Conservation (phyloP, 2,329 filamentous ascomycete genomes). For the Emergomyces africanus region DNA sequence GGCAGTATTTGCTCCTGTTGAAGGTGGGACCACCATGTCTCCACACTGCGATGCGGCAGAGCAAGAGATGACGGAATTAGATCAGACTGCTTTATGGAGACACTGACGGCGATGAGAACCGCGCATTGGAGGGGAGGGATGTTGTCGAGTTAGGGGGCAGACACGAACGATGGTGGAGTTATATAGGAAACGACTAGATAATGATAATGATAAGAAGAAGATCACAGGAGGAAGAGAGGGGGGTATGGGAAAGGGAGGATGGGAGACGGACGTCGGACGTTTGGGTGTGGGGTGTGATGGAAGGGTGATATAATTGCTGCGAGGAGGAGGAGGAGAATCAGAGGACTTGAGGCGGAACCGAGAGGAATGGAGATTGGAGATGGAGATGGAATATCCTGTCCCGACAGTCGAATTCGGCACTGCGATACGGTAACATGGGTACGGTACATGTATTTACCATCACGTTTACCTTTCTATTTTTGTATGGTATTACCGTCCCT, state of each 20-base stretch:
- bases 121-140: constrained; percentile 3
- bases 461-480: not conserved
- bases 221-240: not conserved
- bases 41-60: not conserved
- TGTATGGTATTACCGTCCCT: not conserved
- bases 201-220: not conserved
- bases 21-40: constrained; percentile 36
- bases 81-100: not conserved
- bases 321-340: not conserved
- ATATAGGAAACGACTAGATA: not conserved
- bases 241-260: not conserved
- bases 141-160: constrained; percentile 10
- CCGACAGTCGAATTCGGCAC: not conserved
- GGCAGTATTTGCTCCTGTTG: constrained; percentile 21
- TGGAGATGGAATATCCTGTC: not conserved
- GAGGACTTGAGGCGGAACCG: not conserved
- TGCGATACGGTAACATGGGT: not conserved
- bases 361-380: not conserved
- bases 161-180: not conserved
- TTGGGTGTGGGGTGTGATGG: not conserved
- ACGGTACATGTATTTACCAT: not conserved
- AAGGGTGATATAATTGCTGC: not conserved
- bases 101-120: constrained; percentile 2
- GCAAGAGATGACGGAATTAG: not conserved
- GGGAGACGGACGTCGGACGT: not conserved